Evolutionary conservation across 805 yeast species (phyloP).

Genomic region (Grigorovia transvaalensis): DNA sequence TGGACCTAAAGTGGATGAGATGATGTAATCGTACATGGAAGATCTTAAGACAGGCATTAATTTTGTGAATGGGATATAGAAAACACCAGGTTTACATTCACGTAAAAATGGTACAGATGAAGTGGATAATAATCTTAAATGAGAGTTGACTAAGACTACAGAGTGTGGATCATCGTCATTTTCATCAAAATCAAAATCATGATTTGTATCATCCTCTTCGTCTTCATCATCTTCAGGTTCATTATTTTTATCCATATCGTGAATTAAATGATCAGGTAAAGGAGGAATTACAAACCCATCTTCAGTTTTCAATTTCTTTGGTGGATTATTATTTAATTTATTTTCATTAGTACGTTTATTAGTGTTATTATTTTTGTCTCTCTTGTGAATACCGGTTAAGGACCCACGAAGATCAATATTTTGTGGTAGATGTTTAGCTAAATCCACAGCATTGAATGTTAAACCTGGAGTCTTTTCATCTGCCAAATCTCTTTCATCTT

Average conservation of each 20-base stretch:
- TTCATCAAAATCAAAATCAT: conserved; percentile 28
- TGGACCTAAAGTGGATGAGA: conserved; percentile 53
- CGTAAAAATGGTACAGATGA: conserved; percentile 48
- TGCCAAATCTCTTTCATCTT: conserved; percentile 17
- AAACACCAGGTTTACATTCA: conserved; percentile 46
- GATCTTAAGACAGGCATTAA: conserved; percentile 38
- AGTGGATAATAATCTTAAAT: conserved; percentile 53
- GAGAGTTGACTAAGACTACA: conserved; percentile 40
- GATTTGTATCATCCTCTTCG: conserved; percentile 20
- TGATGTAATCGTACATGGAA: conserved; percentile 43
- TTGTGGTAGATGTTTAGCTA: conserved; percentile 32
- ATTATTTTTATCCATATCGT: conserved; percentile 13
- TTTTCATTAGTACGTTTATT: conserved; percentile 26
- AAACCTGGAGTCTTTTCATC: conserved; percentile 29
- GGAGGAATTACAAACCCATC: conserved; percentile 27
- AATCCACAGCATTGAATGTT: conserved; percentile 36
- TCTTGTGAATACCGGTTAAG: conserved; percentile 28
- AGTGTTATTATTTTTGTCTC: conserved; percentile 19
- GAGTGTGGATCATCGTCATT: conserved; percentile 25
- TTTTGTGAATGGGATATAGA: conserved; percentile 51
- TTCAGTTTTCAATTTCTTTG: conserved; percentile 36
- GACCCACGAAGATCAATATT: conserved; percentile 37
- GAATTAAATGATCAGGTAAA: conserved; percentile 17
- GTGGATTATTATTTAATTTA: conserved; percentile 7
- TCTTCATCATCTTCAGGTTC: conserved; percentile 20